These are phyloP conservation scores for Aspergillus terreus DNA, from an alignment of 2,329 filamentous ascomycete genomes.

Conservation along the genomic window DNA sequence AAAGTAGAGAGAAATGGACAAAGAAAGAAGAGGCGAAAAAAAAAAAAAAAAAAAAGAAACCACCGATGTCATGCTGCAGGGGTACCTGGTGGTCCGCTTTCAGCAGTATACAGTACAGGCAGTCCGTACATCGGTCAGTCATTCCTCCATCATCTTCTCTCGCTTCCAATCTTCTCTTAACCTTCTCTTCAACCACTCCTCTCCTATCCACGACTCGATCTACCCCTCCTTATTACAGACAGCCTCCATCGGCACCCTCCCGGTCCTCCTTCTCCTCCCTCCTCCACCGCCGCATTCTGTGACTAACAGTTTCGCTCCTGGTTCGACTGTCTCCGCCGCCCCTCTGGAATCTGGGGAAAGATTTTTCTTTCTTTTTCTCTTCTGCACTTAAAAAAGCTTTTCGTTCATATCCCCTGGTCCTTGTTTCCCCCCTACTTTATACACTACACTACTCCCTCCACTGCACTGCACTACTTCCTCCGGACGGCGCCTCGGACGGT, in stretches of 20 bases:
- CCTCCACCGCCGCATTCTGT: slow-evolving; percentile 20
- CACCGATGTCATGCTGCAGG: not conserved
- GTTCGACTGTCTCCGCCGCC: slow-evolving; percentile 17
- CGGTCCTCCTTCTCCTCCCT: not conserved
- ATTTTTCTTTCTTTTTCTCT: slow-evolving; percentile 10
- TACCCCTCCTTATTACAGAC: no score
- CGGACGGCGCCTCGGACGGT: slow-evolving; percentile 1
- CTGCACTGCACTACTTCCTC: not conserved
- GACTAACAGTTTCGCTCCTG: slow-evolving; percentile 33
- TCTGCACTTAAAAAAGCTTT: not conserved
- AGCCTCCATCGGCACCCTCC: not conserved
- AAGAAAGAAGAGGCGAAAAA: not conserved
- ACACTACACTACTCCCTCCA: no score
- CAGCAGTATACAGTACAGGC: no score
- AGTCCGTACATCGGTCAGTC: not conserved
- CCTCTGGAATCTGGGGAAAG: slow-evolving; percentile 31
- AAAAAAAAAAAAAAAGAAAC: not conserved
- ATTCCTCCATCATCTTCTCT: not conserved
- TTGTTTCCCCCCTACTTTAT: slow-evolving; percentile 1
- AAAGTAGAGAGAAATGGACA: not conserved
- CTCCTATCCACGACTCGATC: no score
- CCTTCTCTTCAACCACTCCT: no score
- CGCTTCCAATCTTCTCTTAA: not conserved
- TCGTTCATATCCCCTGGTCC: no score
- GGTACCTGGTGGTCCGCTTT: no score